Evolutionary conservation across 169 alveolate genomes (phyloP).

Genomic region (Babesia gibsoni): DNA sequence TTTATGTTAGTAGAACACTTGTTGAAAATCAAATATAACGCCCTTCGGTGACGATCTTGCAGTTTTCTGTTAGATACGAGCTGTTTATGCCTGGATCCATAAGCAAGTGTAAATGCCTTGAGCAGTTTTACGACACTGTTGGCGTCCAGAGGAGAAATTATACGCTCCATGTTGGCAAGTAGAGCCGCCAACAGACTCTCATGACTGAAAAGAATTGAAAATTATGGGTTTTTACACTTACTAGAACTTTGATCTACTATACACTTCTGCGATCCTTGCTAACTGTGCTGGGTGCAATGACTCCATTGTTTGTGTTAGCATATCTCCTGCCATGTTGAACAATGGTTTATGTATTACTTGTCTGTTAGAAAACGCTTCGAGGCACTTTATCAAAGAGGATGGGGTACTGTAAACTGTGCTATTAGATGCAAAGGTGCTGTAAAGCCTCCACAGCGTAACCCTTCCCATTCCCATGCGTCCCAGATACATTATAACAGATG

Average conservation of each 20-base stretch:
- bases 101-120: conserved; percentile 15
- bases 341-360: background rate
- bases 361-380: conserved; percentile 8
- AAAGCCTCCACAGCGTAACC: conserved; percentile 17
- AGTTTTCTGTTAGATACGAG: background rate
- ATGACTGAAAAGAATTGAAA: background rate
- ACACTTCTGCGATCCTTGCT: conserved; percentile 6
- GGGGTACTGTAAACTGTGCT: conserved; percentile 1
- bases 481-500: conserved; percentile 35
- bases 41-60: conserved; percentile 14
- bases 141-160: background rate
- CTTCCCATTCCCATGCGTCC: conserved; percentile 39
- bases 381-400: background rate
- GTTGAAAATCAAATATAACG: conserved; percentile 13
- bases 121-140: conserved; percentile 24
- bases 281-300: conserved; percentile 7
- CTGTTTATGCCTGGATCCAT: background rate
- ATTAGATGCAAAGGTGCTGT: background rate
- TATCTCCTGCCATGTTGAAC: conserved; percentile 1
- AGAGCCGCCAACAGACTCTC: background rate
- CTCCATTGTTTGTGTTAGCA: background rate
- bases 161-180: background rate
- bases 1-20: conserved; percentile 11
- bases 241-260: background rate
- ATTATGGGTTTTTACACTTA: background rate